Evolutionary conservation across 495 filamentous ascomycete genomes (phyloP).

Genomic region (Astrocystis sublimbata): DNA sequence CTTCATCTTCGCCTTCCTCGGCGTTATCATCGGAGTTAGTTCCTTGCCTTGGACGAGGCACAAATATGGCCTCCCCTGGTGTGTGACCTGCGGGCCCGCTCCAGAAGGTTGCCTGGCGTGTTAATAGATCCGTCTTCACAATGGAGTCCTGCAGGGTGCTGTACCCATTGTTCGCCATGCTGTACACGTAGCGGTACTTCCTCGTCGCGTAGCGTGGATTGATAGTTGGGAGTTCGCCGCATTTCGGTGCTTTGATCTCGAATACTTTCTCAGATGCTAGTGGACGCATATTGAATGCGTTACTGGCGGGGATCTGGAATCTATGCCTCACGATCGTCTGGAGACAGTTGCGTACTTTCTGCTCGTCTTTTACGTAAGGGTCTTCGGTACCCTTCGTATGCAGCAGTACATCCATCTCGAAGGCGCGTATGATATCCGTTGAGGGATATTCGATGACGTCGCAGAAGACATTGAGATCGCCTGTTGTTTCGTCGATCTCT

Average conservation of each 20-base stretch:
- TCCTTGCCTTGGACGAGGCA: slow-evolving; percentile 49
- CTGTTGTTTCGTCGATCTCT: slow-evolving; percentile 39
- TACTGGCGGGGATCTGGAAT: slow-evolving; percentile 37
- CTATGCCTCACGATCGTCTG: slow-evolving; percentile 48
- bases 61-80: slow-evolving; percentile 74
- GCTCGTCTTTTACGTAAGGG: slow-evolving; percentile 33
- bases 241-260: slow-evolving; percentile 40
- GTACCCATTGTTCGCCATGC: slow-evolving; percentile 54
- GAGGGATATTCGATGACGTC: slow-evolving; percentile 60
- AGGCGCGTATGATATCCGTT: slow-evolving; percentile 53
- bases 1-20: slow-evolving; percentile 60
- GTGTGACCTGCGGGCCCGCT: slow-evolving; percentile 58
- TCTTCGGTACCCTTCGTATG: slow-evolving; percentile 32
- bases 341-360: slow-evolving; percentile 37
- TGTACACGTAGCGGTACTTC: slow-evolving; percentile 66
- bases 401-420: slow-evolving; percentile 63
- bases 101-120: slow-evolving; percentile 55
- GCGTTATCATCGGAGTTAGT: neutral
- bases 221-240: slow-evolving; percentile 66
- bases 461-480: slow-evolving; percentile 53
- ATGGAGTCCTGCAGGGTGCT: slow-evolving; percentile 67
- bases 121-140: slow-evolving; percentile 65
- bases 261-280: slow-evolving; percentile 34
- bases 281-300: neutral
- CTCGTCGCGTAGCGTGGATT: slow-evolving; percentile 58